Conservation (phyloP, 2,329 filamentous ascomycete species). For the Ascochyta clinopodiicola region DNA sequence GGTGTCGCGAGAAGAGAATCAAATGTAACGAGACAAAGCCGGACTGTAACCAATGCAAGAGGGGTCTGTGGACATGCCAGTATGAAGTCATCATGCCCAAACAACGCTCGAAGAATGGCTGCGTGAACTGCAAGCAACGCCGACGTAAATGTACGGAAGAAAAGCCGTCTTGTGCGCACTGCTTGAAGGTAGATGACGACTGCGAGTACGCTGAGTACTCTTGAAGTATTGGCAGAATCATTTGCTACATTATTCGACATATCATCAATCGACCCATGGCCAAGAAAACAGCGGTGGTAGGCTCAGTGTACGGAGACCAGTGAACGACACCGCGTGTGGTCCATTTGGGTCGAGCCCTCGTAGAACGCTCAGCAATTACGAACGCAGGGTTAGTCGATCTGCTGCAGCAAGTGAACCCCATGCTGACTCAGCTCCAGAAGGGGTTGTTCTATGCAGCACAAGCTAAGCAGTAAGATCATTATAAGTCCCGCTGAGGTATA, state of each 20-base stretch:
- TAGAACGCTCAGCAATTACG: not conserved
- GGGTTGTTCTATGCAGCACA: not conserved
- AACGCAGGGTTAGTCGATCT: not conserved
- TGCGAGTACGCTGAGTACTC: constrained; percentile 35
- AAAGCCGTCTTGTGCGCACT: constrained; percentile 38
- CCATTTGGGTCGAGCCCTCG: too few species aligned
- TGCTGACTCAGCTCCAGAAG: not conserved
- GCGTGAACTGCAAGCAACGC: constrained; percentile 37
- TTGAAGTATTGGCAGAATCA: constrained; percentile 3
- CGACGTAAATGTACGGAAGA: constrained; percentile 44
- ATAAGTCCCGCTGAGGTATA: not conserved
- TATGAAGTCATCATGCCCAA: constrained; percentile 25
- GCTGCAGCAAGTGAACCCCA: not conserved
- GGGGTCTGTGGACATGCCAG: constrained; percentile 40
- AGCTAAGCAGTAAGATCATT: not conserved
- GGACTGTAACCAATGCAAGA: constrained; percentile 39
- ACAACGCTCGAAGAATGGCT: constrained; percentile 41
- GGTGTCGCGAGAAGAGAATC: constrained; percentile 38
- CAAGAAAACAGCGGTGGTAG: not conserved
- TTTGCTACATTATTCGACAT: not conserved
- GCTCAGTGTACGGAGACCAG: not conserved
- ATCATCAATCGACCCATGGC: not conserved
- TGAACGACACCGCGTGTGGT: not conserved
- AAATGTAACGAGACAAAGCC: constrained; percentile 41
- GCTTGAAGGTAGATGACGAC: constrained; percentile 36